phyloP scores from a whole-genome alignment of 129 eudicot species.

The Tagetes erecta region DNA sequence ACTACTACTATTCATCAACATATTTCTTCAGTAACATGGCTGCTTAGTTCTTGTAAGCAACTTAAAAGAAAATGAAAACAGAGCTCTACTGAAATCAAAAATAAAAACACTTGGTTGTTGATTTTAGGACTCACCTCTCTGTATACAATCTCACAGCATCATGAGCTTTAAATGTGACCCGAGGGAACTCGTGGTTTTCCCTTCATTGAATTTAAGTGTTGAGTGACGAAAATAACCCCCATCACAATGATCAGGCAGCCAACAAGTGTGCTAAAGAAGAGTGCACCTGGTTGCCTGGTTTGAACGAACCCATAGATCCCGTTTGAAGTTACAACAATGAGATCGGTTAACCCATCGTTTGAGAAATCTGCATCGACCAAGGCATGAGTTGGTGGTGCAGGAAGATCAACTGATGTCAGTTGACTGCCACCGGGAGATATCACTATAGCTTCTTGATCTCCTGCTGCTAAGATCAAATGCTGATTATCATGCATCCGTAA shows the following conservation, averaged over 20 bases:
- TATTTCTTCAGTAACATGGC: no score
- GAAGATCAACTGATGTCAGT: slow-evolving; percentile 64
- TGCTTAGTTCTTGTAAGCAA: neutral
- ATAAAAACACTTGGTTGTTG: slow-evolving; percentile 2
- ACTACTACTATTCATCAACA: no score
- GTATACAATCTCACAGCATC: slow-evolving; percentile 15
- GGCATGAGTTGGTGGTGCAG: slow-evolving; percentile 90
- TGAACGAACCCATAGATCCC: slow-evolving; percentile 98
- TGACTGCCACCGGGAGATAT: slow-evolving; percentile 82
- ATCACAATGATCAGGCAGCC: slow-evolving; percentile 89
- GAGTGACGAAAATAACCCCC: slow-evolving; percentile 92
- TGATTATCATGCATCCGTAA: slow-evolving; percentile 74
- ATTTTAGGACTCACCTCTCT: slow-evolving; percentile 14
- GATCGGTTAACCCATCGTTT: slow-evolving; percentile 86
- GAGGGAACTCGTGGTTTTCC: slow-evolving; percentile 70
- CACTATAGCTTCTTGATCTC: slow-evolving; percentile 88
- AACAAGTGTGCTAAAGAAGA: slow-evolving; percentile 95
- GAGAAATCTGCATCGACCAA: slow-evolving; percentile 81
- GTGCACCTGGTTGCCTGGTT: slow-evolving; percentile 97
- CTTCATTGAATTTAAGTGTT: slow-evolving; percentile 73
- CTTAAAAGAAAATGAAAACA: neutral
- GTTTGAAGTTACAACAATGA: slow-evolving; percentile 75
- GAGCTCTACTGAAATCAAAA: neutral
- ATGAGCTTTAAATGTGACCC: slow-evolving; percentile 34
- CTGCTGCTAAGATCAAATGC: slow-evolving; percentile 73